Evolutionary conservation across 345 rosid genomes (phyloP).

Genomic region (Pugionium dolabratum): DNA sequence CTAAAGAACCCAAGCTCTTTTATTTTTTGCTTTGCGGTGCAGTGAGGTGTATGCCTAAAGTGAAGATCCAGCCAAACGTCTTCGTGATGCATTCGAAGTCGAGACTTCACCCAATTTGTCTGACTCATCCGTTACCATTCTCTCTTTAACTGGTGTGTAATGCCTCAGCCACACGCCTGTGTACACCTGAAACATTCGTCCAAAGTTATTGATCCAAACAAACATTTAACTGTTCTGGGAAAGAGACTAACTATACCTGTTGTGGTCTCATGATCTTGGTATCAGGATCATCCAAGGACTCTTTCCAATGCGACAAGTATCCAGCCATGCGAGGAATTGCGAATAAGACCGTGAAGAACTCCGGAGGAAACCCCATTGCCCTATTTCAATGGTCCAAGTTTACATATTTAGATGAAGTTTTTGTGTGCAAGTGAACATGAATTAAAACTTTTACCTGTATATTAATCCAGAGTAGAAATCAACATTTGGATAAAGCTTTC

Average conservation of each 20-base stretch:
- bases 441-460: slow-evolving; percentile 51
- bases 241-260: slow-evolving; percentile 54
- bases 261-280: slow-evolving; percentile 97
- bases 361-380: slow-evolving; percentile 79
- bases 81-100: too few species aligned
- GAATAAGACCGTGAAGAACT: slow-evolving; percentile 5
- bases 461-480: slow-evolving; percentile 95
- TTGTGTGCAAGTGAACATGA: not conserved
- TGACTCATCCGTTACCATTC: slow-evolving; percentile 24
- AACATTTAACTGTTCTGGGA: not conserved
- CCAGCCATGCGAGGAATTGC: slow-evolving; percentile 86
- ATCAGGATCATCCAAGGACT: slow-evolving; percentile 91
- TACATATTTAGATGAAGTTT: not conserved
- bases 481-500: slow-evolving; percentile 92
- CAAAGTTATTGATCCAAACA: not conserved
- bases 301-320: slow-evolving; percentile 91
- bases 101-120: too few species aligned
- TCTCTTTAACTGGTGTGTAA: slow-evolving; percentile 60
- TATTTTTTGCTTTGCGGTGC: slow-evolving; percentile 20
- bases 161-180: slow-evolving; percentile 82
- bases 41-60: not conserved
- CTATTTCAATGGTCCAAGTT: slow-evolving; percentile 35
- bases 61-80: too few species aligned
- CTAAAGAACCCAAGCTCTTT: slow-evolving; percentile 15
- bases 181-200: slow-evolving; percentile 52